phyloP scores from a whole-genome alignment of 1,284 basidiomycete genomes.

The Sanghuangporus sanghuang region DNA sequence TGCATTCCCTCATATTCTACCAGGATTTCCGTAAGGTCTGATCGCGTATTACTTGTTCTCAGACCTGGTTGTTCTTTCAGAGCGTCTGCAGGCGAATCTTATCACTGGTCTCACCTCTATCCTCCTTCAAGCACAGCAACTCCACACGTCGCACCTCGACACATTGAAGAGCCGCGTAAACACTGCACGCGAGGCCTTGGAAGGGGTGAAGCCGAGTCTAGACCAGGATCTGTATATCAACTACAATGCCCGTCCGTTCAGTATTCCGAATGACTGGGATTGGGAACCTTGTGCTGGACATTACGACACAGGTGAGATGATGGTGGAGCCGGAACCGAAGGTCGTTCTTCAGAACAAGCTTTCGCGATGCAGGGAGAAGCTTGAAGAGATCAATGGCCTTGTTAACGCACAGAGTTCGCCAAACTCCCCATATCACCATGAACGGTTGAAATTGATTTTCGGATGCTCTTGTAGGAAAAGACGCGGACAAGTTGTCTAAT shows the following conservation, averaged over 20 bases:
- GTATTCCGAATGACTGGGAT: slow-evolving; percentile 54
- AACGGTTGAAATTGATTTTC: slow-evolving; percentile 8
- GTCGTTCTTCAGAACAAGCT: slow-evolving; percentile 76
- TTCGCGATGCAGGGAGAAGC: slow-evolving; percentile 48
- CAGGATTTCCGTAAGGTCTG: slow-evolving; percentile 23
- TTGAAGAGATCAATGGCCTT: slow-evolving; percentile 52
- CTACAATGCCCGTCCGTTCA: slow-evolving; percentile 63
- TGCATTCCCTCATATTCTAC: neutral
- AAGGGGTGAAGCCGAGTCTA: slow-evolving; percentile 43
- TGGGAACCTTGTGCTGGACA: slow-evolving; percentile 73
- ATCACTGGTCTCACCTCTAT: slow-evolving; percentile 49
- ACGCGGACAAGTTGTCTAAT: slow-evolving; percentile 47
- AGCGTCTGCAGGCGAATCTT: slow-evolving; percentile 58
- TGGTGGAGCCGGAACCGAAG: slow-evolving; percentile 61
- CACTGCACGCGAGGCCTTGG: slow-evolving; percentile 41
- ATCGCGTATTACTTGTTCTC: slow-evolving; percentile 43
- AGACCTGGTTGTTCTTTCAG: slow-evolving; percentile 31
- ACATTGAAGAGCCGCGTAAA: slow-evolving; percentile 43
- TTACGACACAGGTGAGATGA: slow-evolving; percentile 68
- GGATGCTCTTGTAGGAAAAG: slow-evolving; percentile 39
- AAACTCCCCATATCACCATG: neutral
- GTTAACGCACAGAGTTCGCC: slow-evolving; percentile 58
- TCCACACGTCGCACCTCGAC: slow-evolving; percentile 57
- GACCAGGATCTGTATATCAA: slow-evolving; percentile 72
- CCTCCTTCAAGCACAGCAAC: slow-evolving; percentile 49